Conservation (phyloP, 1,139 yeast species). For the Casaregolazyma lundiana region DNA sequence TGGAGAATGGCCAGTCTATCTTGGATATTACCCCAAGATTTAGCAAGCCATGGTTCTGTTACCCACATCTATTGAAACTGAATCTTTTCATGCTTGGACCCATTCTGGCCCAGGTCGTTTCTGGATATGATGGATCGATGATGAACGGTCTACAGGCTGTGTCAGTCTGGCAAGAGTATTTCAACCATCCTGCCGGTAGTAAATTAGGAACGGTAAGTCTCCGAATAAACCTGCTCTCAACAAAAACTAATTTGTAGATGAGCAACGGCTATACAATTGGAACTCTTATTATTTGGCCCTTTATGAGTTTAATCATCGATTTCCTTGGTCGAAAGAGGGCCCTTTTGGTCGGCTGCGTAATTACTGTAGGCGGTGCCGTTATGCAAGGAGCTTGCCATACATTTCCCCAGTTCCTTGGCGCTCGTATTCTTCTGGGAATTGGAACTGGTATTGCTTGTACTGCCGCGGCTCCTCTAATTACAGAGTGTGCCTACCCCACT, state of each 20-base stretch:
- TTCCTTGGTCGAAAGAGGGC: slow-evolving; percentile 9
- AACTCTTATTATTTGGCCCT: slow-evolving; percentile 17
- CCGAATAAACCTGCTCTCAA: too few relatives aligned
- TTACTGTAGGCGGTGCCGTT: slow-evolving; percentile 13
- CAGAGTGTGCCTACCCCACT: slow-evolving; percentile 37
- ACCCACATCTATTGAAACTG: too few relatives aligned
- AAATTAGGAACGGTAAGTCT: slow-evolving; percentile 44
- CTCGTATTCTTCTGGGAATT: slow-evolving; percentile 17
- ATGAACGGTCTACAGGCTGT: slow-evolving; percentile 49
- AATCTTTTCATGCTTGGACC: slow-evolving; percentile 5
- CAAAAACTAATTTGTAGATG: too few relatives aligned
- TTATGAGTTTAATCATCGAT: slow-evolving; percentile 11
- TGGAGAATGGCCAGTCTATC: too few relatives aligned
- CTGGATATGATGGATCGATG: slow-evolving; percentile 51
- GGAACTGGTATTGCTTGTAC: slow-evolving; percentile 18
- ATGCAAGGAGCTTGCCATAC: slow-evolving; percentile 13
- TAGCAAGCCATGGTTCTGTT: too few relatives aligned
- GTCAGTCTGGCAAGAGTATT: slow-evolving; percentile 33
- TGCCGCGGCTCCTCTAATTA: slow-evolving; percentile 30
- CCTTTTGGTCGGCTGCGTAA: slow-evolving; percentile 8
- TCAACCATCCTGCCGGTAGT: slow-evolving; percentile 43
- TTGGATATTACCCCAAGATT: too few relatives aligned
- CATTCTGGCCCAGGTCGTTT: slow-evolving; percentile 26
- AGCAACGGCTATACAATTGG: slow-evolving; percentile 54
- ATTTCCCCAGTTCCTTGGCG: slow-evolving; percentile 36